phyloP scores from a whole-genome alignment of 164 flowering plant genomes.

The Stephania cephalantha region DNA sequence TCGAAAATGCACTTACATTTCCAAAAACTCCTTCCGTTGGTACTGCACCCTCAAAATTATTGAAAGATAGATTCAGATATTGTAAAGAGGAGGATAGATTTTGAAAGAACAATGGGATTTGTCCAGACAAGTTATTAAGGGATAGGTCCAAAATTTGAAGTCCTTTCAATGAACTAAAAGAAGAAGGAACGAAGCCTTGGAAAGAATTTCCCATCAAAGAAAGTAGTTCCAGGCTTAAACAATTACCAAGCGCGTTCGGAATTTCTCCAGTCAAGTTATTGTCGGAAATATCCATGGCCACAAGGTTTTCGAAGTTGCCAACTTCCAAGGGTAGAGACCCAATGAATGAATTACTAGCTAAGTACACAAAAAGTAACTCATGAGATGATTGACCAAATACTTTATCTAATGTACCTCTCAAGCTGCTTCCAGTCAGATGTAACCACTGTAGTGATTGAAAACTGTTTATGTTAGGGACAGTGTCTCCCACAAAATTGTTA shows the following conservation, averaged over 20 bases:
- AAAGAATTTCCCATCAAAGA: background rate
- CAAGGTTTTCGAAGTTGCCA: background rate
- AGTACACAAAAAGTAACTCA: background rate
- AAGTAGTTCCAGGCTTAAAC: slow-evolving; percentile 1
- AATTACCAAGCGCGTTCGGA: background rate
- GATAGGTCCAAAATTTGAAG: slow-evolving; percentile 3
- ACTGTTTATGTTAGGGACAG: slow-evolving; percentile 3
- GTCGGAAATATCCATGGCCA: background rate
- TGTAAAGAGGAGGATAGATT: background rate
- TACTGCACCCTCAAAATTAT: too few relatives aligned
- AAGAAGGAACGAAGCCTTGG: background rate
- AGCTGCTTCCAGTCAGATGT: background rate
- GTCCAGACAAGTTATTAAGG: slow-evolving; percentile 1
- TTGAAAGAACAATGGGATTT: slow-evolving; percentile 1
- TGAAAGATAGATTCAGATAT: slow-evolving; percentile 3
- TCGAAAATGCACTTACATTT: slow-evolving; percentile 9
- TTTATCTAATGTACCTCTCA: background rate
- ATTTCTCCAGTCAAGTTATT: slow-evolving; percentile 1
- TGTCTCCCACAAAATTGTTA: slow-evolving; percentile 6
- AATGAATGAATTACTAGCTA: background rate
- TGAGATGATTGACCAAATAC: background rate
- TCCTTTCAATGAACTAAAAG: slow-evolving; percentile 5
- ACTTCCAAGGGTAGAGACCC: background rate
- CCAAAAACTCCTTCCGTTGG: slow-evolving; percentile 4
- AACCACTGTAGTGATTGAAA: background rate